Conservation (phyloP, 805 yeast genomes). For the Brettanomyces sp. region DNA sequence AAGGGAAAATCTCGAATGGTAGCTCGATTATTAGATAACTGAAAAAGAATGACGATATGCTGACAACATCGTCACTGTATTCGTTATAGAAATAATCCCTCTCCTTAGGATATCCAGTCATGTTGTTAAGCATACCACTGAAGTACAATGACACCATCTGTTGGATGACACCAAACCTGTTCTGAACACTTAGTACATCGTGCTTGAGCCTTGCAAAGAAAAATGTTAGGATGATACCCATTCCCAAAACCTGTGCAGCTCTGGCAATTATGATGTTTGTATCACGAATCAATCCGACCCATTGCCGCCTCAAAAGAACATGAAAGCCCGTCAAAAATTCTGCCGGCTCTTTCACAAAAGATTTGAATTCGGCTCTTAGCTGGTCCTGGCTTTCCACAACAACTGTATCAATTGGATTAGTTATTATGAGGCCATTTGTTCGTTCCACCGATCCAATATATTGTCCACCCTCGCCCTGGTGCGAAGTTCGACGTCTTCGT, state of each 20-base stretch:
- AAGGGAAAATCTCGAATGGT: conserved; percentile 57
- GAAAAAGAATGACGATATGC: conserved; percentile 50
- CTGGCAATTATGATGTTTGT: conserved; percentile 57
- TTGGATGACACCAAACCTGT: conserved; percentile 70
- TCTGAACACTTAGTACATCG: conserved; percentile 41
- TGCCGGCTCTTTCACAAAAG: conserved; percentile 24
- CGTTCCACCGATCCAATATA: conserved; percentile 31
- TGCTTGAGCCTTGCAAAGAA: conserved; percentile 55
- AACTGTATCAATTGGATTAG: neutral
- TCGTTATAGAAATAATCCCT: conserved; percentile 73
- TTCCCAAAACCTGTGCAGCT: conserved; percentile 50
- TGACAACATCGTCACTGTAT: conserved; percentile 62
- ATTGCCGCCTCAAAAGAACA: conserved; percentile 29
- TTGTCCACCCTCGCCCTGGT: conserved; percentile 31
- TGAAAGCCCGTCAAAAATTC: conserved; percentile 24
- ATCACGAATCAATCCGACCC: conserved; percentile 36
- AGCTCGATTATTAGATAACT: conserved; percentile 53
- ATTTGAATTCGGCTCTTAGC: conserved; percentile 15
- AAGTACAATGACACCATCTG: conserved; percentile 65
- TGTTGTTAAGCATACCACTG: conserved; percentile 71
- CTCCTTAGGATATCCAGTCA: conserved; percentile 67
- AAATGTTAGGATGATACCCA: conserved; percentile 57
- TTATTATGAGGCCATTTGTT: neutral
- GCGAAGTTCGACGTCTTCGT: conserved; percentile 29
- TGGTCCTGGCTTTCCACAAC: conserved; percentile 10